A percentile compares a stretch with the other conserved stretches of the same genome.
Evolutionary conservation across 495 filamentous ascomycete genomes (phyloP).

Genomic region (Daldinia decipiens): DNA sequence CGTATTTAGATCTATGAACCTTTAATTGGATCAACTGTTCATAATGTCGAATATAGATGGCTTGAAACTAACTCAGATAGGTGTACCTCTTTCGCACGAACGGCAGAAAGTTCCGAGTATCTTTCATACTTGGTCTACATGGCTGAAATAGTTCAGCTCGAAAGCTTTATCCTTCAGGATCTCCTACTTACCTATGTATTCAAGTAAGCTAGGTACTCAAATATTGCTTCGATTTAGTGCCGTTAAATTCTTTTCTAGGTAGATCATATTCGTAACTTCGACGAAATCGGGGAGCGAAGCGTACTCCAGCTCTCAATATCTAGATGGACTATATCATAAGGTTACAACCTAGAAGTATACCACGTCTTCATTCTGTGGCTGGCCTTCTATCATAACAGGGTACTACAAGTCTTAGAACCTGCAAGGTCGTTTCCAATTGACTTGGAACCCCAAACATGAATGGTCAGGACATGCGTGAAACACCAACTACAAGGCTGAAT

Average conservation of each 20-base stretch:
- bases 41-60: slow-evolving; percentile 11
- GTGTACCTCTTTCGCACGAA: not conserved
- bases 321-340: not conserved
- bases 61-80: slow-evolving; percentile 21
- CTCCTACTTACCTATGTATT: not conserved
- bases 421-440: not conserved
- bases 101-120: not conserved
- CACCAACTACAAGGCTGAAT: slow-evolving; percentile 34
- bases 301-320: not conserved
- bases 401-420: not conserved
- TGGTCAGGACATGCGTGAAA: slow-evolving; percentile 19
- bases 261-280: not conserved
- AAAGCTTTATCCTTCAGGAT: not conserved
- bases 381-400: not conserved
- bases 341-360: not conserved
- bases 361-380: not conserved
- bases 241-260: not conserved
- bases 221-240: not conserved
- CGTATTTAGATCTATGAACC: not conserved
- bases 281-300: not conserved
- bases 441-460: not conserved
- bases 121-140: not conserved
- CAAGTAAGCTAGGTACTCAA: not conserved
- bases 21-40: slow-evolving; percentile 4
- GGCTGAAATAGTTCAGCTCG: slow-evolving; percentile 16